Conservation (phyloP, 805 yeast genomes). For the Saccharomycopsis sp. region DNA sequence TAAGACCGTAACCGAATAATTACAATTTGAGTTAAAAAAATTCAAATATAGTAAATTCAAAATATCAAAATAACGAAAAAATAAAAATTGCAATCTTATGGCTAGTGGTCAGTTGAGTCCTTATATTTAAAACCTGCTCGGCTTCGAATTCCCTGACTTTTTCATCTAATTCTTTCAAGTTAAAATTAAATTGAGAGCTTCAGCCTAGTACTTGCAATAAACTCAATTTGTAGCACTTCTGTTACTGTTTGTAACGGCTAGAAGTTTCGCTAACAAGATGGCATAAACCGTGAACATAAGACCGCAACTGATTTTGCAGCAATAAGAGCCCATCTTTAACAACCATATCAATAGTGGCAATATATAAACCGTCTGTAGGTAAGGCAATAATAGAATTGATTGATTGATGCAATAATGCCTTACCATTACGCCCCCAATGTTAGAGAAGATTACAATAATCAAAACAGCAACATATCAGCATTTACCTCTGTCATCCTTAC, state of each 20-base stretch:
- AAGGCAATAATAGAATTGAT: slow-evolving; percentile 27
- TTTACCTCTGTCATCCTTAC: no score
- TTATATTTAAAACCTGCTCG: slow-evolving; percentile 4
- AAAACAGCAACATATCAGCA: no score
- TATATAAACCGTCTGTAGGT: slow-evolving; percentile 23
- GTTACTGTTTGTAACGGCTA: slow-evolving; percentile 22
- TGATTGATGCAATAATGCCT: slow-evolving; percentile 24
- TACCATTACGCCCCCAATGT: slow-evolving; percentile 35
- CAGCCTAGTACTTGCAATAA: slow-evolving; percentile 26
- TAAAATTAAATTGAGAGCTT: slow-evolving; percentile 10
- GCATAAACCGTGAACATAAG: slow-evolving; percentile 23
- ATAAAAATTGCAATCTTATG: no score
- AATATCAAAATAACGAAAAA: no score
- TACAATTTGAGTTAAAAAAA: no score
- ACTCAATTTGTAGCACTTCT: slow-evolving; percentile 26
- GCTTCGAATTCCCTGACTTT: slow-evolving; percentile 4
- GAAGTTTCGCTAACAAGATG: slow-evolving; percentile 24
- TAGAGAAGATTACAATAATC: slow-evolving; percentile 36
- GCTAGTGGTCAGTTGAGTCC: slow-evolving; percentile 1
- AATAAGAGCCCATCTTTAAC: slow-evolving; percentile 25
- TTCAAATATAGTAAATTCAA: no score
- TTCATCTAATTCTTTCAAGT: slow-evolving; percentile 13
- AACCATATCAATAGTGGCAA: slow-evolving; percentile 23
- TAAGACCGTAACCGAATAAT: no score
- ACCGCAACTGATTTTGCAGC: slow-evolving; percentile 10